phyloP scores from a whole-genome alignment of 2,329 filamentous ascomycete genomes.

The Pseudopyrenochaeta lycopersici region DNA sequence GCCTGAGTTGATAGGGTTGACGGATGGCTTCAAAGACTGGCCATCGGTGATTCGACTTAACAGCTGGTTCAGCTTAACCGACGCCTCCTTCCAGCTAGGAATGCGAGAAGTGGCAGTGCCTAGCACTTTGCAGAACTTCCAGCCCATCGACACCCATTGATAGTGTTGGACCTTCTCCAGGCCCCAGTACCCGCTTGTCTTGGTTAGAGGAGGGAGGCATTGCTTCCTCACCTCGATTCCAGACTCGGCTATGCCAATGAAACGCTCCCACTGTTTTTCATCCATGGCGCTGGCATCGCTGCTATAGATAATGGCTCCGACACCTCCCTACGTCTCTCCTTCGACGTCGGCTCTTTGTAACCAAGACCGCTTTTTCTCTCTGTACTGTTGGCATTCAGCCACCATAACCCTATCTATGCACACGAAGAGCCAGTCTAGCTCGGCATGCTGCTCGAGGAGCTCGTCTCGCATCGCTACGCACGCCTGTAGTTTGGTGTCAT shows the following conservation, averaged over 20 bases:
- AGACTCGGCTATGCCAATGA: constrained; percentile 8
- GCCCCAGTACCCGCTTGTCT: constrained; percentile 12
- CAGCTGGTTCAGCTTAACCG: constrained; percentile 22
- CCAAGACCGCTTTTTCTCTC: background rate
- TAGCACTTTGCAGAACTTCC: constrained; percentile 21
- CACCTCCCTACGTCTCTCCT: too few species aligned
- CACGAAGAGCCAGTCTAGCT: background rate
- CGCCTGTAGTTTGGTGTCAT: too few species aligned
- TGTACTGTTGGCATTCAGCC: constrained; percentile 5
- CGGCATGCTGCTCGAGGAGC: background rate
- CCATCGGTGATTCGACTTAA: constrained; percentile 17
- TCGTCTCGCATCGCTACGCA: background rate
- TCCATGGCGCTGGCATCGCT: constrained; percentile 6
- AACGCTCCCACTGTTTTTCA: constrained; percentile 19
- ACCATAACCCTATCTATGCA: too few species aligned
- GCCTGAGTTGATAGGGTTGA: constrained; percentile 12
- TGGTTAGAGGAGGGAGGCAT: constrained; percentile 20
- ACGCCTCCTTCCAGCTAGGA: constrained; percentile 17
- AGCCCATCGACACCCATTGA: constrained; percentile 16
- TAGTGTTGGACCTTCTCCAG: constrained; percentile 21
- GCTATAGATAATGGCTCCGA: too few species aligned
- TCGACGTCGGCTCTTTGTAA: too few species aligned
- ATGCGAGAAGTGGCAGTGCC: constrained; percentile 14
- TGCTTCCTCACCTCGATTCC: constrained; percentile 12
- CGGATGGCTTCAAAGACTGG: constrained; percentile 5